Evolutionary conservation across 225 moss, liverwort and hornwort genomes (phyloP).

Genomic region (Bryum argenteum): DNA sequence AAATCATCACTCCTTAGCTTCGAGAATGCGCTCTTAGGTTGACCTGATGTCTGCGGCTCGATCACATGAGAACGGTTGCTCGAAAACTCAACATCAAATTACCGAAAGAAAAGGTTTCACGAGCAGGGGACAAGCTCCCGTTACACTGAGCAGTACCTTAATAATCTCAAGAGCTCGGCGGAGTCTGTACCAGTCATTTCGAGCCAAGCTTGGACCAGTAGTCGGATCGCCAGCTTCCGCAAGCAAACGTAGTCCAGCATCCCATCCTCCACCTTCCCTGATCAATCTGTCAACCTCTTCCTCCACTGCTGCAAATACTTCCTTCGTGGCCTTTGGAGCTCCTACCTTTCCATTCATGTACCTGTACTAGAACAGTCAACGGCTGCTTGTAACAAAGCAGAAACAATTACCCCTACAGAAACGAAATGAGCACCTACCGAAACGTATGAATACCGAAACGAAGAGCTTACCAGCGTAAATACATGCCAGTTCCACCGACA

Average conservation of each 20-base stretch:
- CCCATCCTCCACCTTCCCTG: conserved; percentile 80
- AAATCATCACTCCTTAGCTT: conserved; percentile 43
- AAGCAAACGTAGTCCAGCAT: conserved; percentile 71
- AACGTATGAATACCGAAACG: conserved; percentile 6
- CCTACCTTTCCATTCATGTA: conserved; percentile 89
- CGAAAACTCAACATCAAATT: not conserved
- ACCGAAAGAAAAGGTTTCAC: not conserved
- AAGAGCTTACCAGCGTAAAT: conserved; percentile 82
- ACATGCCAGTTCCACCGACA: conserved; percentile 93
- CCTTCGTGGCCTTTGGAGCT: conserved; percentile 88
- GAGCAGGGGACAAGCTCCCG: conserved; percentile 12
- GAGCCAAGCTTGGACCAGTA: conserved; percentile 72
- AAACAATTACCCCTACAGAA: not conserved
- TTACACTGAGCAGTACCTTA: conserved; percentile 54
- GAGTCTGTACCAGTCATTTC: conserved; percentile 99
- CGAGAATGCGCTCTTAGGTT: conserved; percentile 73
- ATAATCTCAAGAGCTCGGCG: conserved; percentile 92
- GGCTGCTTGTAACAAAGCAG: not conserved
- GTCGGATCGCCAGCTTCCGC: conserved; percentile 80
- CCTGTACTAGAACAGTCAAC: conserved; percentile 42
- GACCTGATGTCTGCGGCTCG: conserved; percentile 68
- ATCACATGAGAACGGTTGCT: not conserved
- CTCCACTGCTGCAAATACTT: conserved; percentile 69
- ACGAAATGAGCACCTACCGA: not conserved
- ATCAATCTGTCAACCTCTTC: conserved; percentile 59